phyloP scores from a whole-genome alignment of 305 asterid genomes.

The Solanum chacoense region DNA sequence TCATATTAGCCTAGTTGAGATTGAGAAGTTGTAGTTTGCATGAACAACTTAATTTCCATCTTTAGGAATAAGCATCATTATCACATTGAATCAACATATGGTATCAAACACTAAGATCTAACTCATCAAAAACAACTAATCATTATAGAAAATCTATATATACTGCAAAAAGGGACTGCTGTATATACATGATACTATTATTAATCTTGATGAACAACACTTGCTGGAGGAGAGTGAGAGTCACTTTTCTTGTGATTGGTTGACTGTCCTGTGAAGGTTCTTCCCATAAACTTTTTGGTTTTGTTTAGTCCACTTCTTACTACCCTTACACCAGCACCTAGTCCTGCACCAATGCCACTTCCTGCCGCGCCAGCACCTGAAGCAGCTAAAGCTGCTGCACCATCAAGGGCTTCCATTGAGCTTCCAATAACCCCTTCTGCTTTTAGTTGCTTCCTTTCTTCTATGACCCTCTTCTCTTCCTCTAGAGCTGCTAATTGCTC shows the following conservation, averaged over 20 bases:
- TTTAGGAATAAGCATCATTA: not conserved
- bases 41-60: not conserved
- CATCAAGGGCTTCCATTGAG: constrained; percentile 93
- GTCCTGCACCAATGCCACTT: constrained; percentile 55
- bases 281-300: constrained; percentile 86
- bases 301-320: constrained; percentile 69
- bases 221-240: constrained; percentile 65
- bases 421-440: constrained; percentile 88
- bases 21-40: not conserved
- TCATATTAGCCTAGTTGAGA: not conserved
- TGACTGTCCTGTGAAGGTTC: constrained; percentile 64
- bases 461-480: constrained; percentile 70
- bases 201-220: constrained; percentile 28
- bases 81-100: not conserved
- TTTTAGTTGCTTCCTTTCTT: constrained; percentile 77
- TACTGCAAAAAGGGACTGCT: not conserved
- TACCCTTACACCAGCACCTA: constrained; percentile 66
- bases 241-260: constrained; percentile 36
- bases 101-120: not conserved
- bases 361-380: constrained; percentile 61
- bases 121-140: not conserved
- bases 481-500: constrained; percentile 81
- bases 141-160: not conserved
- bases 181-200: not conserved
- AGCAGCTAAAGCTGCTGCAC: constrained; percentile 68